Percentiles rank a stretch among this genome's conserved stretches.
phyloP scores from a whole-genome alignment of 805 yeast genomes.

The Spathaspora hagerdaliae region DNA sequence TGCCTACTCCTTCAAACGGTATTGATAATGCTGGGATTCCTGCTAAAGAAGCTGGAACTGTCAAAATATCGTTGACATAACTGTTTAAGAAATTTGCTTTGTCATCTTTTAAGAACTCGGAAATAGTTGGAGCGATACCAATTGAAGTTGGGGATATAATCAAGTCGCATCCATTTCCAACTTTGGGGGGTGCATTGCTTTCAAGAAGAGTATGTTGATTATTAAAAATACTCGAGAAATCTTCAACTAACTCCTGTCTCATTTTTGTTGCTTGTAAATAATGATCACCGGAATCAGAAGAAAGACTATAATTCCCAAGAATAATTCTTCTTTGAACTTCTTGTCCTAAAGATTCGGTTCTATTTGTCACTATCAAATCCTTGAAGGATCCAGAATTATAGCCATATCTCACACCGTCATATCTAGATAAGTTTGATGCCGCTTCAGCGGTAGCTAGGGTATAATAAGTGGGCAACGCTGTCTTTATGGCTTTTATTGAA shows the following conservation, averaged over 20 bases:
- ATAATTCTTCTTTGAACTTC: constrained; percentile 83
- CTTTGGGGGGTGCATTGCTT: neutral
- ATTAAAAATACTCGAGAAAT: constrained; percentile 63
- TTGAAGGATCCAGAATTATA: constrained; percentile 19
- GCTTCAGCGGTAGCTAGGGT: constrained; percentile 93
- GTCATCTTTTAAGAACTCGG: constrained; percentile 34
- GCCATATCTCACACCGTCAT: constrained; percentile 89
- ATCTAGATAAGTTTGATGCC: constrained; percentile 83
- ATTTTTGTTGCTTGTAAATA: constrained; percentile 71
- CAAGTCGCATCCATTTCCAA: constrained; percentile 50
- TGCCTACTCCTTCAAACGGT: constrained; percentile 61
- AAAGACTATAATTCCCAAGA: constrained; percentile 82
- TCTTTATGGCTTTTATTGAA: constrained; percentile 64
- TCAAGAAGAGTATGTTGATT: constrained; percentile 36
- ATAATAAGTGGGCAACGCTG: constrained; percentile 76
- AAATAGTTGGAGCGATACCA: constrained; percentile 50
- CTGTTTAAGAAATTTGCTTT: constrained; percentile 49
- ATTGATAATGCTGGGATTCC: constrained; percentile 84
- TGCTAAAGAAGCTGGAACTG: constrained; percentile 88
- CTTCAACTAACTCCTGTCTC: constrained; percentile 55
- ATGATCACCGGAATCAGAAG: constrained; percentile 72
- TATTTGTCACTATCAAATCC: constrained; percentile 38
- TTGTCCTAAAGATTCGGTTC: constrained; percentile 65
- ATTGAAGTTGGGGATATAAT: constrained; percentile 72
- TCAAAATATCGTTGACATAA: constrained; percentile 77